Percentiles rank a stretch among this genome's conserved stretches.
Evolutionary conservation across 2,329 filamentous ascomycete species (phyloP).

Genomic region (Tolypocladium nubicola): DNA sequence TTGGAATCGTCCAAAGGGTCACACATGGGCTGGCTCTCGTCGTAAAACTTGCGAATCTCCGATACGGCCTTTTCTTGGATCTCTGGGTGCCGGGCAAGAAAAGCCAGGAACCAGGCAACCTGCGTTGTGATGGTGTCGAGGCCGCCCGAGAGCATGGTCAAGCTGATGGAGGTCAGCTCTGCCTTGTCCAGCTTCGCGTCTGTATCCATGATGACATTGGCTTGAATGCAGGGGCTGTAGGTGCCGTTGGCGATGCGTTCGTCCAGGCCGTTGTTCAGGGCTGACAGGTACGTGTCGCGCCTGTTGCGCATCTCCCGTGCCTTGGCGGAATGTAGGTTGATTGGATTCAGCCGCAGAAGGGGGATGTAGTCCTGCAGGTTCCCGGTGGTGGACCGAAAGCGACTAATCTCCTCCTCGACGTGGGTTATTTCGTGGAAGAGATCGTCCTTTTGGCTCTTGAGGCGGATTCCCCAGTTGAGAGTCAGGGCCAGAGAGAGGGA

Average conservation of each 20-base stretch:
- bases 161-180: constrained; percentile 53
- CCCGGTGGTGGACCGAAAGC: constrained; percentile 48
- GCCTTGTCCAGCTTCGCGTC: constrained; percentile 51
- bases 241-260: constrained; percentile 49
- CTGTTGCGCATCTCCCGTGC: constrained; percentile 50
- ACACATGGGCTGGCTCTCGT: constrained; percentile 42
- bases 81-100: constrained; percentile 48
- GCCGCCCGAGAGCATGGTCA: constrained; percentile 59
- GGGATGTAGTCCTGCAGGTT: constrained; percentile 54
- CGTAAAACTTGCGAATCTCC: constrained; percentile 45
- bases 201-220: constrained; percentile 53
- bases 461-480: constrained; percentile 54
- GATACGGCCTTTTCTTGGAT: constrained; percentile 49
- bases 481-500: constrained; percentile 52
- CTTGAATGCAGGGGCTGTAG: constrained; percentile 55
- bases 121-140: constrained; percentile 57
- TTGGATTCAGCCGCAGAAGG: constrained; percentile 47
- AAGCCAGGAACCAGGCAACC: constrained; percentile 53
- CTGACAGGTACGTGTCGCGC: constrained; percentile 48
- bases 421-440: constrained; percentile 54
- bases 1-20: constrained; percentile 52
- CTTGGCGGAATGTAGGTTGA: constrained; percentile 45
- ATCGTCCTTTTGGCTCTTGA: constrained; percentile 45
- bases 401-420: constrained; percentile 49
- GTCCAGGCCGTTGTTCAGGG: constrained; percentile 47